Evolutionary conservation across 2,329 filamentous ascomycete genomes (phyloP).

Genomic region (Penicillium sp.): DNA sequence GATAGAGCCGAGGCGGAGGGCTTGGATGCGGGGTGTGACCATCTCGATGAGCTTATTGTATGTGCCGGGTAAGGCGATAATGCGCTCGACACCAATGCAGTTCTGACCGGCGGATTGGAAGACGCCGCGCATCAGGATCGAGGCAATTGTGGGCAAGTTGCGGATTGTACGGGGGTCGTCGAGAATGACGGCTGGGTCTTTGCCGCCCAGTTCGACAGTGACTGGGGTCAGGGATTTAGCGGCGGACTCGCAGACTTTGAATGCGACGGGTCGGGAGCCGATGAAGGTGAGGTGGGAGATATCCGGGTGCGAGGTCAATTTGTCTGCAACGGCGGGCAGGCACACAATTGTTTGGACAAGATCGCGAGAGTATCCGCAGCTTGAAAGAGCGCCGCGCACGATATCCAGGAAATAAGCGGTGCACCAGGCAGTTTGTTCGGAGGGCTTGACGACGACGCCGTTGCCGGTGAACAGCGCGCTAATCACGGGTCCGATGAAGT

Average conservation of each 20-base stretch:
- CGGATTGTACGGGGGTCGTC: constrained; percentile 65
- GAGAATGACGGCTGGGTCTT: constrained; percentile 87
- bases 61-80: constrained; percentile 74
- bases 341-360: constrained; percentile 84
- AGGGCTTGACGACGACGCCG: constrained; percentile 87
- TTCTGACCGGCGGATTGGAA: constrained; percentile 97
- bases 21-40: constrained; percentile 71
- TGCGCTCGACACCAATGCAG: constrained; percentile 93
- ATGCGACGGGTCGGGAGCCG: constrained; percentile 81
- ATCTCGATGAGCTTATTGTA: constrained; percentile 71
- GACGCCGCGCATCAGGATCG: constrained; percentile 84
- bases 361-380: constrained; percentile 77
- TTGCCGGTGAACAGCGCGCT: constrained; percentile 90
- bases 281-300: constrained; percentile 95
- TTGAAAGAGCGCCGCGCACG: constrained; percentile 72
- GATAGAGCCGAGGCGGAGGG: constrained; percentile 72
- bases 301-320: constrained; percentile 79
- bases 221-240: constrained; percentile 84
- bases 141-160: constrained; percentile 68
- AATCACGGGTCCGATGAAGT: constrained; percentile 87
- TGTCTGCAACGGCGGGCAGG: constrained; percentile 78
- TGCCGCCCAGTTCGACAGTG: constrained; percentile 88
- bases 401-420: constrained; percentile 78
- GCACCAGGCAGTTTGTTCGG: constrained; percentile 94
- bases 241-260: constrained; percentile 82